These are phyloP conservation scores for Trichosphaerium sp. DNA, from an alignment of 78 protist genomes.

Conservation along the genomic window DNA sequence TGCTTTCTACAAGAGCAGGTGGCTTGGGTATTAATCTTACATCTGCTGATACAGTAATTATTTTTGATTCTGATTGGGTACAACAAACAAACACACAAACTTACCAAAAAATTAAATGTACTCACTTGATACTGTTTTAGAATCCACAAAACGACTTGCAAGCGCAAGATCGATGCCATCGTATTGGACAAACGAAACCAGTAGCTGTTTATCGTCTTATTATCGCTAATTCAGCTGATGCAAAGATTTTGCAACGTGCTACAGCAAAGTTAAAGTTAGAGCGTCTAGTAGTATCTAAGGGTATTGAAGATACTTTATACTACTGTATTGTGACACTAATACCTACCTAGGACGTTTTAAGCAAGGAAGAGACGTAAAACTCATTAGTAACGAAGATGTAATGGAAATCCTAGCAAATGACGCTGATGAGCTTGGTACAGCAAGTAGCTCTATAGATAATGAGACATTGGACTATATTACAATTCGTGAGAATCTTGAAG, in stretches of 20 bases:
- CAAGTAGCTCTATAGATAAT: too few relatives aligned
- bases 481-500: too few relatives aligned
- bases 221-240: slow-evolving; percentile 65
- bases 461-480: too few relatives aligned
- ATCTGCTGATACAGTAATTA: slow-evolving; percentile 87
- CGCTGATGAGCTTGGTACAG: too few relatives aligned
- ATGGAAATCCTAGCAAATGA: too few relatives aligned
- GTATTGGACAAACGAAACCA: slow-evolving; percentile 94
- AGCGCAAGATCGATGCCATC: slow-evolving; percentile 85
- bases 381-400: too few relatives aligned
- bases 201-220: slow-evolving; percentile 81
- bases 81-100: slow-evolving; percentile 87
- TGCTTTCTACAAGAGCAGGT: slow-evolving; percentile 88
- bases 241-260: slow-evolving; percentile 76
- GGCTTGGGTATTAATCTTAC: slow-evolving; percentile 91
- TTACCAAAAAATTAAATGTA: slow-evolving; percentile 35
- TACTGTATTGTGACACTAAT: too few relatives aligned
- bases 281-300: too few relatives aligned
- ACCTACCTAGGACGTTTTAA: too few relatives aligned
- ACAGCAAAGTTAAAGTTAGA: slow-evolving; percentile 70
- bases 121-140: slow-evolving; percentile 63
- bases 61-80: slow-evolving; percentile 96
- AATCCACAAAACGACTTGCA: slow-evolving; percentile 79
- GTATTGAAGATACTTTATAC: too few relatives aligned
- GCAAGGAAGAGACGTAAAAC: too few relatives aligned